A percentile compares a stretch with the other conserved stretches of the same genome.
Conservation (phyloP, 768 basidiomycete genomes). For the Lactifluus volemus region DNA sequence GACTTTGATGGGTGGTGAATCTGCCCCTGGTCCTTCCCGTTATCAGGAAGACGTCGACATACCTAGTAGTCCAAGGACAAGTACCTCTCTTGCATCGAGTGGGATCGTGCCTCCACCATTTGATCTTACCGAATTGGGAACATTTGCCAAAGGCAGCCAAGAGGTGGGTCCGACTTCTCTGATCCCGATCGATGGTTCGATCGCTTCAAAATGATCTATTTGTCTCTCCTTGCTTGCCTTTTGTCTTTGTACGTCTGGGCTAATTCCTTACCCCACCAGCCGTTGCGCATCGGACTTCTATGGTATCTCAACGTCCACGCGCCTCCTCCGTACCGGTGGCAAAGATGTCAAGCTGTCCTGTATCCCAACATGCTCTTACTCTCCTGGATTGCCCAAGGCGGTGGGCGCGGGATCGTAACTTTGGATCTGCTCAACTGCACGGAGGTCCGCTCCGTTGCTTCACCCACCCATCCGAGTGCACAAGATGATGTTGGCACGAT, state of each 20-base stretch:
- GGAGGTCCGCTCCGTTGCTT: constrained; percentile 75
- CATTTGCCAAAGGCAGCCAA: constrained; percentile 32
- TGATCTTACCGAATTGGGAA: constrained; percentile 39
- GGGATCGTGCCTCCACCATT: constrained; percentile 37
- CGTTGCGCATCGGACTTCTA: constrained; percentile 72
- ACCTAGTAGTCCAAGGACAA: constrained; percentile 25
- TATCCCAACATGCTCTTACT: constrained; percentile 80
- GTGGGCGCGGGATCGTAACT: constrained; percentile 77
- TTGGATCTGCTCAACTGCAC: constrained; percentile 82
- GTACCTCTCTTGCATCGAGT: constrained; percentile 24
- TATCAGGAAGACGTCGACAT: constrained; percentile 13
- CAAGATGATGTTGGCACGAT: constrained; percentile 81
- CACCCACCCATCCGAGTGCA: constrained; percentile 71
- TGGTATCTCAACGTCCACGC: constrained; percentile 95
- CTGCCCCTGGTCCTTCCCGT: not conserved
- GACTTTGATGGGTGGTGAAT: constrained; percentile 6
- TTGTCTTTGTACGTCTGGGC: constrained; percentile 6
- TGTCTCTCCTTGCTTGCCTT: not conserved
- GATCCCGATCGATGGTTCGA: not conserved
- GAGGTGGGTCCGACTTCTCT: constrained; percentile 32
- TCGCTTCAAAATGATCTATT: constrained; percentile 2
- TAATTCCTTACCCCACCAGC: constrained; percentile 39
- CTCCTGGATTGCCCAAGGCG: constrained; percentile 80
- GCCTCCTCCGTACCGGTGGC: constrained; percentile 67
- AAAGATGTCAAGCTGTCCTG: constrained; percentile 71